phyloP scores from a whole-genome alignment of 2,329 filamentous ascomycete species.

The Ciborinia camelliae region DNA sequence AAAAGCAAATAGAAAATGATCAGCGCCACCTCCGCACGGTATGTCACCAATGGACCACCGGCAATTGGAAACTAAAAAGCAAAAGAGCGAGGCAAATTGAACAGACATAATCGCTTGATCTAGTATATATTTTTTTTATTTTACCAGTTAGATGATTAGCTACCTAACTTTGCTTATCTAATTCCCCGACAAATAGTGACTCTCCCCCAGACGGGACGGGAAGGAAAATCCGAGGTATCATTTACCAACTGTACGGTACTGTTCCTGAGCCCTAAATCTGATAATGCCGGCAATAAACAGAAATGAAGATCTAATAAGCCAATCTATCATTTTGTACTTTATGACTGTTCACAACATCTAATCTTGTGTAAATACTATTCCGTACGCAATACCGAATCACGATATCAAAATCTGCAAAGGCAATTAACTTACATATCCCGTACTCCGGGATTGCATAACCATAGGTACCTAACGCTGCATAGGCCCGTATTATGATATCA shows the following conservation, averaged over 20 bases:
- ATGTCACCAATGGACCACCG: not conserved
- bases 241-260: not conserved
- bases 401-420: not conserved
- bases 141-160: not conserved
- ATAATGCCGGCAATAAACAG: not conserved
- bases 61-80: conserved; percentile 1
- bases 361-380: not conserved
- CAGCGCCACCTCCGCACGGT: not conserved
- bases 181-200: not conserved
- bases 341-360: not conserved
- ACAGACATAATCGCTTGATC: not conserved
- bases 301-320: not conserved
- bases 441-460: not conserved
- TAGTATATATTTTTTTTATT: not conserved
- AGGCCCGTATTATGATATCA: not conserved
- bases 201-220: not conserved
- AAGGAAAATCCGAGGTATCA: not conserved
- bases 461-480: not conserved
- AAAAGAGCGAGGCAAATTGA: not conserved
- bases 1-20: not conserved
- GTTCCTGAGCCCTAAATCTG: not conserved
- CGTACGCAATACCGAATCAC: too few relatives aligned
- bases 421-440: not conserved
- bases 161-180: too few relatives aligned
- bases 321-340: not conserved